These are phyloP conservation scores for Trichocladium antarcticum DNA, from an alignment of 495 filamentous ascomycete species.

Conservation along the genomic window DNA sequence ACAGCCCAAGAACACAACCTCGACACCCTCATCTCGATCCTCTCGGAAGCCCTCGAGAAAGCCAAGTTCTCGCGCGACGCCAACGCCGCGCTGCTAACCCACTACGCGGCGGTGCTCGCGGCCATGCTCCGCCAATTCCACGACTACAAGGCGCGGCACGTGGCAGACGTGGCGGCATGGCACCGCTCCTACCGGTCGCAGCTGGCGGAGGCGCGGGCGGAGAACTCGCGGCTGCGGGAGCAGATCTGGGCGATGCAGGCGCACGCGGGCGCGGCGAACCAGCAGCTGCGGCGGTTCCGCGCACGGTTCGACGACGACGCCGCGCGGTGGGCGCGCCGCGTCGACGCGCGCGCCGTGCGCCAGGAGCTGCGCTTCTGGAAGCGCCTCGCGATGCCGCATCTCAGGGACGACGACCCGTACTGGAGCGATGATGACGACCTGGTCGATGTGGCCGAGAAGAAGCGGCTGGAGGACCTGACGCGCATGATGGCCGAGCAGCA, in stretches of 20 bases:
- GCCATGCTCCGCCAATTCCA: slow-evolving; percentile 43
- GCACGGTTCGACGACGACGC: slow-evolving; percentile 38
- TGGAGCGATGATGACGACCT: slow-evolving; percentile 48
- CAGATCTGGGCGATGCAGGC: slow-evolving; percentile 48
- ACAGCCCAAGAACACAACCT: slow-evolving; percentile 42
- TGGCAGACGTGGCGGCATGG: slow-evolving; percentile 42
- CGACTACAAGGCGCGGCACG: slow-evolving; percentile 42
- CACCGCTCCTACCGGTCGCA: slow-evolving; percentile 46
- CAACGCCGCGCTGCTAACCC: slow-evolving; percentile 40
- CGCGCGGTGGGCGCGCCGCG: slow-evolving; percentile 35
- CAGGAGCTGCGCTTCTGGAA: slow-evolving; percentile 47
- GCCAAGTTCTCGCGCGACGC: slow-evolving; percentile 40
- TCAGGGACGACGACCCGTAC: slow-evolving; percentile 40
- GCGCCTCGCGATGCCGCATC: slow-evolving; percentile 42
- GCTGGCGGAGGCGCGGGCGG: slow-evolving; percentile 45
- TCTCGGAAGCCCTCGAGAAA: slow-evolving; percentile 43
- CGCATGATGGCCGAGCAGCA: slow-evolving; percentile 30
- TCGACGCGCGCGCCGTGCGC: slow-evolving; percentile 32
- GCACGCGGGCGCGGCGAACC: slow-evolving; percentile 40
- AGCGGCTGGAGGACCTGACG: slow-evolving; percentile 31
- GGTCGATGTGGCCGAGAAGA: slow-evolving; percentile 43
- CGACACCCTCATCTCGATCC: slow-evolving; percentile 40
- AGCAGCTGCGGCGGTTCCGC: slow-evolving; percentile 38
- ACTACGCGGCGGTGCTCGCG: slow-evolving; percentile 36
- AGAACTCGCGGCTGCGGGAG: slow-evolving; percentile 44